Base-by-base conservation (phyloP, 2,329 filamentous ascomycete species). In the Nothophoma quercina region DNA sequence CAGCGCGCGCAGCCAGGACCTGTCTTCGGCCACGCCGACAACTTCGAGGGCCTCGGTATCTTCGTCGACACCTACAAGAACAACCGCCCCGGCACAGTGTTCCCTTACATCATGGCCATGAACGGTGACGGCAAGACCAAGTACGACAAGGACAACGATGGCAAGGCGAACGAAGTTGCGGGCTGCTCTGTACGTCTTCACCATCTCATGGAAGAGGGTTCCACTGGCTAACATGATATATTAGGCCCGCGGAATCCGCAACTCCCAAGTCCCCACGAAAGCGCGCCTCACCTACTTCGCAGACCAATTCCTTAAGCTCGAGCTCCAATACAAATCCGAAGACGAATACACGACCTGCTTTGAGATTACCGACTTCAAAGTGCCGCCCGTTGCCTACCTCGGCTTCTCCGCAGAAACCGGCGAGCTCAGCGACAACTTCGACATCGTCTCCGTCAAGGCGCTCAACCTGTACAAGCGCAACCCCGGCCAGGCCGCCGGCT, bases 11-110 rank as follows among this genome's bases (percentile, higher is more conserved):
- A 88, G 65, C 78, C 81, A 53, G 95, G 95, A 13, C 83, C 87
- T 9, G 93, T 99, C 29, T 99, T 99, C 75, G 95, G 95, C 42
- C 88, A 88, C 63, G 81, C 83, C 23, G 93, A 99, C 78, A 85
- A 85, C 60, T 99, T 98, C 66, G 93, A 99, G 75, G 95, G 95
- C 4, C 83, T 99, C 38, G 95, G 92, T 47, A 84, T 99, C 75
- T 98, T 97, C 80, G 85, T 99, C 78, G 95, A 99, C 74, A 99
- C 95, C 35, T 99, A 99, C 83, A 99, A 99, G 86, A 99, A 99
- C 81, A 96, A 97, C 80, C 87, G 95, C 12, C 93, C 95, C 0
- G 95, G 95, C 34, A 89, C 91, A 33, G 90, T 96, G 38, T 99
- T 99, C 78, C 95, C 95, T 42, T 97, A 96, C 72, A 89, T 99